Conservation (phyloP, 2,329 filamentous ascomycete genomes). For the Epichloe bromicola region DNA sequence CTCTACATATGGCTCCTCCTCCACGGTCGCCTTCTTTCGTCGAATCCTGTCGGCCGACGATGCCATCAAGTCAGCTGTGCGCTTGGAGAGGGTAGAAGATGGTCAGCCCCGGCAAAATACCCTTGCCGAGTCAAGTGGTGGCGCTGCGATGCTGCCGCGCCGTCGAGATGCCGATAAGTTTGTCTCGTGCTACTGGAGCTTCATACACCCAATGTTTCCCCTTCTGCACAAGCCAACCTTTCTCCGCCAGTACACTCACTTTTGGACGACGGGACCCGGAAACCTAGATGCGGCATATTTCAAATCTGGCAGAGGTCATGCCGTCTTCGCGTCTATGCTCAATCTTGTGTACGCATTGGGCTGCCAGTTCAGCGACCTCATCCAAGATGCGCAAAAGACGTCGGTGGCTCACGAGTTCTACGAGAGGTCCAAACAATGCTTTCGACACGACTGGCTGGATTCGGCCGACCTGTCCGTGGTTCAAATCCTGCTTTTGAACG, state of each 20-base stretch:
- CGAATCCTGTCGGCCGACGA: background rate
- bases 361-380: slow-evolving; percentile 2
- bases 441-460: slow-evolving; percentile 2
- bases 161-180: background rate
- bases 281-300: background rate
- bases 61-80: background rate
- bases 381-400: slow-evolving; percentile 1
- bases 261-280: background rate
- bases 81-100: background rate
- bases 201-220: slow-evolving; percentile 2
- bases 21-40: slow-evolving; percentile 3
- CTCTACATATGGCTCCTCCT: slow-evolving; percentile 3
- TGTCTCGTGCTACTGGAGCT: slow-evolving; percentile 4
- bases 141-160: background rate
- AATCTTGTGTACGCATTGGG: slow-evolving; percentile 1
- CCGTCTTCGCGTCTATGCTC: slow-evolving; percentile 2
- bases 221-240: slow-evolving; percentile 1
- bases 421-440: background rate
- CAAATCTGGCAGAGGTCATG: background rate
- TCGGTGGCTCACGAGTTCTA: slow-evolving; percentile 2
- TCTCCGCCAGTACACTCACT: background rate
- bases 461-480: slow-evolving; percentile 1
- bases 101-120: background rate
- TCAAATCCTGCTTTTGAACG: slow-evolving; percentile 1
- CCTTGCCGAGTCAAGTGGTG: background rate